Percentiles rank a stretch among this genome's conserved stretches.
Conservation (phyloP, 2,329 filamentous ascomycete genomes). For the Cryphonectria radicalis region DNA sequence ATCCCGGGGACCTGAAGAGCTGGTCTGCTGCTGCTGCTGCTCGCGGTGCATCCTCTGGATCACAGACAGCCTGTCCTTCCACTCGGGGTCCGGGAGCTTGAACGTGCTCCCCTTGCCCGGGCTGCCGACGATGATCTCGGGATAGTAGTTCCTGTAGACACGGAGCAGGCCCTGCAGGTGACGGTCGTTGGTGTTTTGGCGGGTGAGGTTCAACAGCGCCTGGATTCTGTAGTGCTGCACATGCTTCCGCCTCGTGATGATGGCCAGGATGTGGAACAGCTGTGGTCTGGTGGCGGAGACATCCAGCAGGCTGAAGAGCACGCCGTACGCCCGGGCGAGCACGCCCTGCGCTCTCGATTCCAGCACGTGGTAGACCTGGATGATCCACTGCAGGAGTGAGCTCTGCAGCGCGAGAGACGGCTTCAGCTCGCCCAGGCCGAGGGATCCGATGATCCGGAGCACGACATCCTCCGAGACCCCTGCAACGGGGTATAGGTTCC, state of each 20-base stretch:
- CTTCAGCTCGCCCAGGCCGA: constrained; percentile 80
- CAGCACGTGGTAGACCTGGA: constrained; percentile 74
- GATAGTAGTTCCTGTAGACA: constrained; percentile 90
- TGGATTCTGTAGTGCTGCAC: constrained; percentile 86
- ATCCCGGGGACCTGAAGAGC: constrained; percentile 45
- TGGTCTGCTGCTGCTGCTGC: constrained; percentile 48
- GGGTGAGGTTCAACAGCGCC: constrained; percentile 62
- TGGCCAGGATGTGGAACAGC: constrained; percentile 76
- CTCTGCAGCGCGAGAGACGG: constrained; percentile 73
- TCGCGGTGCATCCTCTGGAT: constrained; percentile 66
- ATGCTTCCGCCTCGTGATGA: constrained; percentile 80
- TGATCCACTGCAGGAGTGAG: constrained; percentile 75
- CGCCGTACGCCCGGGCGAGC: constrained; percentile 71
- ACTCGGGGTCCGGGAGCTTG: constrained; percentile 74
- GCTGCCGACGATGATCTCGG: constrained; percentile 81
- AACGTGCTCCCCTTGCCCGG: constrained; percentile 65
- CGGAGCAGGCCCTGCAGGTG: constrained; percentile 74
- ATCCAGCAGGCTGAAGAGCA: constrained; percentile 81
- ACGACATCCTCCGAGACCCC: constrained; percentile 64
- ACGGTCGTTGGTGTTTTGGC: constrained; percentile 72
- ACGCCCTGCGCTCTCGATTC: constrained; percentile 58
- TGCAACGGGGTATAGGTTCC: constrained; percentile 75
- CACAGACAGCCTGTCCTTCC: constrained; percentile 69
- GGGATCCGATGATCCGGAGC: constrained; percentile 68
- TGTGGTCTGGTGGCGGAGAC: constrained; percentile 48